Evolutionary conservation across 805 yeast species (phyloP), one percentile per base, ranked within the genome.

Genomic region (Nakazawaea molendinolei): DNA sequence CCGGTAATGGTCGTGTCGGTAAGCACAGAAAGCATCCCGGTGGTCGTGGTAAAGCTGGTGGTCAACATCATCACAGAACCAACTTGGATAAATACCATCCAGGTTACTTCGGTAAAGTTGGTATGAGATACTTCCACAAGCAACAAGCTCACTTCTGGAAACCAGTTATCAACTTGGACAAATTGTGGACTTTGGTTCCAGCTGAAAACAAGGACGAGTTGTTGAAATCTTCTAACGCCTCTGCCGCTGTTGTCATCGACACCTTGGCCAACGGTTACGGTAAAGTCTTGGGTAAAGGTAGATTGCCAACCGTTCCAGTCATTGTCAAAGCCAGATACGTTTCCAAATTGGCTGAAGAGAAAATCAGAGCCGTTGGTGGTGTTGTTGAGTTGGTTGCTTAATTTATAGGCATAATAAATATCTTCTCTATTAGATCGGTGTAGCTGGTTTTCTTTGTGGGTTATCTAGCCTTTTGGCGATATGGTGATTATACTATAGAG

Each of bases 31-130:
- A 92, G 95, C 92, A 85, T 63, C 97, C 98, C 55, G 98, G 98
- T 92, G 98, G 98, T 77, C 89, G 97, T 76, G 99, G 99, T 92
- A 90, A 75, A 89, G 99, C 99, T 69, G 99, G 99, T 90, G 99
- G 99, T 86, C 90, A 78, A 76, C 97, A 90, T 74, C 99, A 92
- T 76, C 98, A 92, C 96, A 86, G 99, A 81, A 89, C 92, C 71
- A 92, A 92, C 80, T 73, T 92, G 77, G 99, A 92, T 73, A 92
- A 90, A 75, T 92, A 85, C 95, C 99, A 92, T 74, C 98, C 98
- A 64, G 99, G 99, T 87, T 92, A 92, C 90, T 92, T 92, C 76
- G 99, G 99, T 85, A 94, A 92, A 79, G 97, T 92, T 68, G 99
- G 99, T 89, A 90, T 90, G 97, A 86, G 98, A 84, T 82, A 84